A percentile compares a stretch with the other conserved stretches of the same genome.
Evolutionary conservation across 257 asterid species (phyloP).

Genomic region (Fraxinus cuspidata): DNA sequence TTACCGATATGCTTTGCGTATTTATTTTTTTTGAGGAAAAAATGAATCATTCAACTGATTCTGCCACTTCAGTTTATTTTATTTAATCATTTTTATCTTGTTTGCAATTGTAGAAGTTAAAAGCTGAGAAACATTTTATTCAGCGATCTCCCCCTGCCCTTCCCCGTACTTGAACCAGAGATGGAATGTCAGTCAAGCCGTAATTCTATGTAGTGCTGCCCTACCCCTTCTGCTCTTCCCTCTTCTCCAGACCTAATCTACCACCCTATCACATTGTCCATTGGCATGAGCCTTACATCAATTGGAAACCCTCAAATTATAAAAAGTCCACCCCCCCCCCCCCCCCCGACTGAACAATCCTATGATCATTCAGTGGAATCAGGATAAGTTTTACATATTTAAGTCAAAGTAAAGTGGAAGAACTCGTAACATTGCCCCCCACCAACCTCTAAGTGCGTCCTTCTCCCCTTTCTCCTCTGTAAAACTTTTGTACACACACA

Average conservation of each 20-base stretch:
- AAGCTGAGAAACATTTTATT: not conserved
- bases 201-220: not conserved
- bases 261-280: conserved; percentile 7
- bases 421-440: not conserved
- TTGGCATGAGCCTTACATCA: conserved; percentile 4
- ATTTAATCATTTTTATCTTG: not conserved
- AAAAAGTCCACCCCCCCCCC: not conserved
- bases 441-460: conserved; percentile 12
- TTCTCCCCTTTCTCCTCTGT: not conserved
- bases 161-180: not conserved
- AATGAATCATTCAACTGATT: not conserved
- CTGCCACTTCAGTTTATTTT: not conserved
- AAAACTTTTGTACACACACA: not conserved
- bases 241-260: not conserved
- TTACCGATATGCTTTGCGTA: not conserved
- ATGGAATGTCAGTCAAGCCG: not conserved
- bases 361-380: not conserved
- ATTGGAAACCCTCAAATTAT: conserved; percentile 8
- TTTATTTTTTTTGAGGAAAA: too few relatives aligned
- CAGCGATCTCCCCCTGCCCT: not conserved
- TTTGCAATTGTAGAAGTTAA: not conserved
- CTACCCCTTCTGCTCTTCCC: not conserved
- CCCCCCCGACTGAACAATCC: not conserved
- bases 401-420: conserved; percentile 8
- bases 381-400: not conserved